Conservation (phyloP, 257 asterid genomes). For the Mentha longifolia region DNA sequence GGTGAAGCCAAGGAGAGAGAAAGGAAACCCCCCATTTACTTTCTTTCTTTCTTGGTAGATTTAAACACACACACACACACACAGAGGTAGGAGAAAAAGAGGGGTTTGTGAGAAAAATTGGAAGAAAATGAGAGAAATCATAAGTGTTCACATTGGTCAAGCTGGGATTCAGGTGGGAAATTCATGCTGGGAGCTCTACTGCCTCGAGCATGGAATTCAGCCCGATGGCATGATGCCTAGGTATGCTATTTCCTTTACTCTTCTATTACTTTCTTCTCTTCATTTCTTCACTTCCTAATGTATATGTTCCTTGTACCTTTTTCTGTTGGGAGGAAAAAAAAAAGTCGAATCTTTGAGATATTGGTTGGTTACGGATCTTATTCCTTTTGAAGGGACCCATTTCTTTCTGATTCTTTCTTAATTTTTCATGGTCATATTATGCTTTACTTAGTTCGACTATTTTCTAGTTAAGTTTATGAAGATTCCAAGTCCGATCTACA, state of each 20-base stretch:
- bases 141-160: slow-evolving; percentile 88
- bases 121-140: slow-evolving; percentile 72
- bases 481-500: slow-evolving; percentile 18
- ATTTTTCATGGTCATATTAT: background rate
- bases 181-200: slow-evolving; percentile 86
- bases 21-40: background rate
- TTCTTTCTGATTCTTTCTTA: background rate
- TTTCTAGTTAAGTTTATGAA: background rate
- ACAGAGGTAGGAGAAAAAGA: background rate
- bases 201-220: slow-evolving; percentile 87
- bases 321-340: background rate
- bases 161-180: slow-evolving; percentile 96
- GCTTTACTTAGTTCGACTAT: background rate
- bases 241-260: too few species aligned
- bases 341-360: background rate
- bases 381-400: background rate
- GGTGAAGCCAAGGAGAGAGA: slow-evolving; percentile 2
- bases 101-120: background rate
- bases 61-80: too few species aligned
- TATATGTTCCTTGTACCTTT: background rate
- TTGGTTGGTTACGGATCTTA: background rate
- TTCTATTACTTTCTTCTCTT: background rate
- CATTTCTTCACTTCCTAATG: background rate
- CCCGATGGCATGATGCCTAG: slow-evolving; percentile 96
- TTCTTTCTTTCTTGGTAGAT: background rate